These are phyloP conservation scores for Physaria fendleri DNA, from an alignment of 345 rosid genomes.

Conservation along the genomic window DNA sequence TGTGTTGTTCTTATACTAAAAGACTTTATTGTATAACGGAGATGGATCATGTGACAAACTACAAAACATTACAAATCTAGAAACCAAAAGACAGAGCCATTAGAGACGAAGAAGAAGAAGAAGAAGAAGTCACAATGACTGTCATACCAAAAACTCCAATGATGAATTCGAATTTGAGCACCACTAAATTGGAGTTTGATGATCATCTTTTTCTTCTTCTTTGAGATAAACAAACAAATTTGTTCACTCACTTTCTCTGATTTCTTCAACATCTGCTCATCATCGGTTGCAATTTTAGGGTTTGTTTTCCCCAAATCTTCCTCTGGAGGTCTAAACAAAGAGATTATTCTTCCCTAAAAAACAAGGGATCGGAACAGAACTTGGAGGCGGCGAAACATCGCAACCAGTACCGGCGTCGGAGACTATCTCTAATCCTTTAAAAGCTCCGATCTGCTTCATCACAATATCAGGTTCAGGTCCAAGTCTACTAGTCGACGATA, in stretches of 20 bases:
- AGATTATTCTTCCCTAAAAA: slow-evolving; percentile 31
- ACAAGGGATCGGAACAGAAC: slow-evolving; percentile 53
- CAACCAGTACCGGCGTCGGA: slow-evolving; percentile 12
- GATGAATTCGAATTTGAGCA: not conserved
- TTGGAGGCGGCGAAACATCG: slow-evolving; percentile 51
- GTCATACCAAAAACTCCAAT: not conserved
- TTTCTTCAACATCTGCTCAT: not conserved
- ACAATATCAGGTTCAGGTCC: slow-evolving; percentile 48
- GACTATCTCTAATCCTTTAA: slow-evolving; percentile 14
- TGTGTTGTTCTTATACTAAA: not conserved
- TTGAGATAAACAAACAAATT: not conserved
- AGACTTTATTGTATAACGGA: not conserved
- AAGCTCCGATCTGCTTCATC: slow-evolving; percentile 31
- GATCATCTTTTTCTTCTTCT: slow-evolving; percentile 1
- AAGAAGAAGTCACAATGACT: slow-evolving; percentile 1
- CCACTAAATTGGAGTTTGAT: not conserved
- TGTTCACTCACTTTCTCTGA: not conserved
- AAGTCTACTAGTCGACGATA: slow-evolving; percentile 40
- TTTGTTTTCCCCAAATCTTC: not conserved
- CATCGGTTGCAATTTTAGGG: not conserved
- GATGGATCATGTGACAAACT: not conserved
- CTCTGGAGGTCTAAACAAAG: not conserved
- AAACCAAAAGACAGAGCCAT: not conserved
- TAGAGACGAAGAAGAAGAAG: too few species aligned
- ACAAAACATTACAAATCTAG: not conserved